phyloP scores from a whole-genome alignment of 1,139 yeast species.

The Suhomyces kunorum region DNA sequence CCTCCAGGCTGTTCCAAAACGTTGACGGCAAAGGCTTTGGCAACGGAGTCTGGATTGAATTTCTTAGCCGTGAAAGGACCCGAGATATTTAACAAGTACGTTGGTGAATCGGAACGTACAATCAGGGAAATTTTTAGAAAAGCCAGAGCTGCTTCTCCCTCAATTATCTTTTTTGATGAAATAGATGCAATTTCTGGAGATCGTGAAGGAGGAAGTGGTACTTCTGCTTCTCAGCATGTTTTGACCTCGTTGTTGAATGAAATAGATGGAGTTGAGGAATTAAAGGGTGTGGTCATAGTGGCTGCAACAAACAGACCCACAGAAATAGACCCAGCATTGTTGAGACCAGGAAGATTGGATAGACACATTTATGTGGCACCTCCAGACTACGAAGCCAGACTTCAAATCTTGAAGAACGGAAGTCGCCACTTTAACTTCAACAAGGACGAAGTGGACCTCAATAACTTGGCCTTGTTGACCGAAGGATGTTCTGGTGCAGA shows the following conservation, averaged over 20 bases:
- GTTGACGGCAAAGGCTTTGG: conserved; percentile 88
- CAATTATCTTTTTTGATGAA: conserved; percentile 91
- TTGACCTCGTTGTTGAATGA: conserved; percentile 87
- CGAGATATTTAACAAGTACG: conserved; percentile 89
- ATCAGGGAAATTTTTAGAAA: conserved; percentile 86
- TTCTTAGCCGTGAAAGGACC: conserved; percentile 96
- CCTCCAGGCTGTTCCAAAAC: conserved; percentile 98
- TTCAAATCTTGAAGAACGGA: conserved; percentile 71
- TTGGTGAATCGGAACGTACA: conserved; percentile 90
- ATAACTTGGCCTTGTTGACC: conserved; percentile 58
- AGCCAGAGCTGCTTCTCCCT: conserved; percentile 91
- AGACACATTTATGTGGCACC: conserved; percentile 91
- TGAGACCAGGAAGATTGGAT: conserved; percentile 93
- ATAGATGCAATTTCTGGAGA: conserved; percentile 88
- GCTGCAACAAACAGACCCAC: conserved; percentile 97
- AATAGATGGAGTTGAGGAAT: conserved; percentile 93
- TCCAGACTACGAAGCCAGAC: conserved; percentile 78
- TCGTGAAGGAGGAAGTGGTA: conserved; percentile 57
- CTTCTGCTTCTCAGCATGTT: conserved; percentile 81
- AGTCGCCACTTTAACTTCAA: conserved; percentile 57
- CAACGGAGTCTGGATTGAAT: conserved; percentile 91
- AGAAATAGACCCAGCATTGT: conserved; percentile 83
- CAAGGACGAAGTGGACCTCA: conserved; percentile 42
- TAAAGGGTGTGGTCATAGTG: conserved; percentile 87
- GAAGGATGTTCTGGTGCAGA: conserved; percentile 98